A percentile compares a stretch with the other conserved stretches of the same genome.
Evolutionary conservation across 1,284 basidiomycete genomes (phyloP).

Genomic region (Tausonia pullulans): DNA sequence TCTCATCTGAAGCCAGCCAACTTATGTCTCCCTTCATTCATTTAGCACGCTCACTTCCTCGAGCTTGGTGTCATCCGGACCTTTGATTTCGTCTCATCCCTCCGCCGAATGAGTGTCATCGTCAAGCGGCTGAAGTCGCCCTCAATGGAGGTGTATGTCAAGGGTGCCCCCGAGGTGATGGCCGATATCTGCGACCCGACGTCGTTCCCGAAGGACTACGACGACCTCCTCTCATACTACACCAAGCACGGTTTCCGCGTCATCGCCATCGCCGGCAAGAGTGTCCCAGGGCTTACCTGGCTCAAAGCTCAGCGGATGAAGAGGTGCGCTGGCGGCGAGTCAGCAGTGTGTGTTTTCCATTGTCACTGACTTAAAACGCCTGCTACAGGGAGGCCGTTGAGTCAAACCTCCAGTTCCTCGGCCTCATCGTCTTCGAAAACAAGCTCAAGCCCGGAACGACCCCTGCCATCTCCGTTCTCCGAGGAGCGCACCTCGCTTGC

Average conservation of each 20-base stretch:
- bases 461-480: slow-evolving; percentile 80
- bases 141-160: slow-evolving; percentile 97
- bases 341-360: neutral
- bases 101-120: slow-evolving; percentile 94
- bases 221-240: slow-evolving; percentile 92
- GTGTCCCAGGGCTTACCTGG: slow-evolving; percentile 87
- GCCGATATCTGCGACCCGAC: slow-evolving; percentile 79
- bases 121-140: slow-evolving; percentile 88
- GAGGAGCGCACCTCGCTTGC: slow-evolving; percentile 81
- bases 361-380: neutral
- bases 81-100: slow-evolving; percentile 90
- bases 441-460: slow-evolving; percentile 90
- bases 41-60: slow-evolving; percentile 84
- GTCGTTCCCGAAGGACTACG: slow-evolving; percentile 90
- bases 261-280: slow-evolving; percentile 96
- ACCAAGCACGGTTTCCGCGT: slow-evolving; percentile 96
- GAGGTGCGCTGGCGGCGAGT: slow-evolving; percentile 42
- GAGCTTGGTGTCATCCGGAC: slow-evolving; percentile 93
- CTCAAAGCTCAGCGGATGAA: slow-evolving; percentile 94
- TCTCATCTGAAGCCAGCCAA: neutral
- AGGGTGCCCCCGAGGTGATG: slow-evolving; percentile 98
- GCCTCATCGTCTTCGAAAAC: slow-evolving; percentile 97
- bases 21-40: neutral
- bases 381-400: slow-evolving; percentile 77
- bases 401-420: slow-evolving; percentile 79